Conservation (phyloP, 495 filamentous ascomycete species). For the Penicillium coprophilum region DNA sequence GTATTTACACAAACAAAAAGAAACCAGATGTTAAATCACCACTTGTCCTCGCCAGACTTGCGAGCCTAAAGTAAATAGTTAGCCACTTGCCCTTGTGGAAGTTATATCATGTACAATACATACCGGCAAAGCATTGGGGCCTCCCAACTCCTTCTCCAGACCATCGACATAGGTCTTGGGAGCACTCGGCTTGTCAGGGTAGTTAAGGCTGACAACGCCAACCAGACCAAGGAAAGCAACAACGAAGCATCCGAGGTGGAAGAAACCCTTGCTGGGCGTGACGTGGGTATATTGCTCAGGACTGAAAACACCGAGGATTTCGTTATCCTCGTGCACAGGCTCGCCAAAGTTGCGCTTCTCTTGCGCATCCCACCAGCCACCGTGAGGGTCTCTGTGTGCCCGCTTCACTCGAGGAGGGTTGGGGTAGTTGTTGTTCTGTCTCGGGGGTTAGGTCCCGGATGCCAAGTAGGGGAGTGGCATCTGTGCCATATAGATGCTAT, state of each 20-base stretch:
- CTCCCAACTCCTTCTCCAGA: slow-evolving; percentile 82
- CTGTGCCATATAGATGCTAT: slow-evolving; percentile 20
- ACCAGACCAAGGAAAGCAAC: slow-evolving; percentile 66
- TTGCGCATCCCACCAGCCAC: slow-evolving; percentile 96
- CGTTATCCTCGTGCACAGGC: slow-evolving; percentile 94
- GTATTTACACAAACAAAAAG: slow-evolving; percentile 44
- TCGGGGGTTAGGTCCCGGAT: slow-evolving; percentile 13
- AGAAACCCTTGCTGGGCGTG: slow-evolving; percentile 64
- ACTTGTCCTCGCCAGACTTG: slow-evolving; percentile 44
- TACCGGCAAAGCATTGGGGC: slow-evolving; percentile 50
- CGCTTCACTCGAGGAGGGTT: slow-evolving; percentile 84
- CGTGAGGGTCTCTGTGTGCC: slow-evolving; percentile 87
- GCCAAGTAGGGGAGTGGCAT: slow-evolving; percentile 4
- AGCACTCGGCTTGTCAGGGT: slow-evolving; percentile 81
- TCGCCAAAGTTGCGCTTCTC: slow-evolving; percentile 95
- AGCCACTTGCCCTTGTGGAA: neutral
- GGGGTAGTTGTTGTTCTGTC: slow-evolving; percentile 86
- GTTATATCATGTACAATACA: slow-evolving; percentile 16
- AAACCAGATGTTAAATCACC: slow-evolving; percentile 34
- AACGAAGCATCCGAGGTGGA: slow-evolving; percentile 75
- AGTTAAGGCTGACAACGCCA: slow-evolving; percentile 66
- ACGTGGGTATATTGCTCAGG: slow-evolving; percentile 87
- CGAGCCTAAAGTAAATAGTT: slow-evolving; percentile 35
- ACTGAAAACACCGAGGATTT: slow-evolving; percentile 88
- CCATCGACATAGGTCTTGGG: slow-evolving; percentile 82